Evolutionary conservation across 192 early-diverging fungal genomes (phyloP).

Genomic region (Funneliformis geosporum): DNA sequence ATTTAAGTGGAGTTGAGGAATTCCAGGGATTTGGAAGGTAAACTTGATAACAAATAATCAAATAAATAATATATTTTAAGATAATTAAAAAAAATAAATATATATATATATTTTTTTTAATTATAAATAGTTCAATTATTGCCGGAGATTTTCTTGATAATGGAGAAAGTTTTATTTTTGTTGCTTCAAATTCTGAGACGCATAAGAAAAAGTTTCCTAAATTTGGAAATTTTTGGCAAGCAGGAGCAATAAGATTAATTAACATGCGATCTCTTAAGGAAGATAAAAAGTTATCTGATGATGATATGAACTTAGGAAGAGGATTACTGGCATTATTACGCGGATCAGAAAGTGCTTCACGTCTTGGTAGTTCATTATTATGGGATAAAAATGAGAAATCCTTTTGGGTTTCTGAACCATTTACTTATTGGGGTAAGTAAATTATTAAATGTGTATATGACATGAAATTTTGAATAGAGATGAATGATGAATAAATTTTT

Average conservation of each 20-base stretch:
- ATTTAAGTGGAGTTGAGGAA: constrained; percentile 35
- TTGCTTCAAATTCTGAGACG: constrained; percentile 29
- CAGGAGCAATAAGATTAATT: constrained; percentile 41
- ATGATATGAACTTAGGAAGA: constrained; percentile 7
- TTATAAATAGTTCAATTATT: constrained; percentile 26
- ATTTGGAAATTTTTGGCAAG: constrained; percentile 40
- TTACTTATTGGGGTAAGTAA: constrained; percentile 21
- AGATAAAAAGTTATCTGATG: constrained; percentile 14
- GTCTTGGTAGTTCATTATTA: constrained; percentile 17
- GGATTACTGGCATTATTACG: neutral
- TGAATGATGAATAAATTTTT: neutral
- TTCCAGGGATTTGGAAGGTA: constrained; percentile 48
- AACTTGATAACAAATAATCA: too few relatives aligned
- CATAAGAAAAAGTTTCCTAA: neutral
- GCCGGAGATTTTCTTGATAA: constrained; percentile 11
- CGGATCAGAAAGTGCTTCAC: constrained; percentile 17
- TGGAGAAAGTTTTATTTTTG: neutral
- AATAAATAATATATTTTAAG: neutral
- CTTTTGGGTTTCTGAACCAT: constrained; percentile 17
- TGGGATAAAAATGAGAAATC: neutral
- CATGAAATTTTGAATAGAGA: neutral
- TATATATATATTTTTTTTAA: constrained; percentile 16
- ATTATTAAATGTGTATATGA: neutral
- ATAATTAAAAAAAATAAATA: neutral
- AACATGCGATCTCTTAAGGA: constrained; percentile 14